Evolutionary conservation across 768 basidiomycete genomes (phyloP).

Genomic region (Hypsizygus marmoreus): DNA sequence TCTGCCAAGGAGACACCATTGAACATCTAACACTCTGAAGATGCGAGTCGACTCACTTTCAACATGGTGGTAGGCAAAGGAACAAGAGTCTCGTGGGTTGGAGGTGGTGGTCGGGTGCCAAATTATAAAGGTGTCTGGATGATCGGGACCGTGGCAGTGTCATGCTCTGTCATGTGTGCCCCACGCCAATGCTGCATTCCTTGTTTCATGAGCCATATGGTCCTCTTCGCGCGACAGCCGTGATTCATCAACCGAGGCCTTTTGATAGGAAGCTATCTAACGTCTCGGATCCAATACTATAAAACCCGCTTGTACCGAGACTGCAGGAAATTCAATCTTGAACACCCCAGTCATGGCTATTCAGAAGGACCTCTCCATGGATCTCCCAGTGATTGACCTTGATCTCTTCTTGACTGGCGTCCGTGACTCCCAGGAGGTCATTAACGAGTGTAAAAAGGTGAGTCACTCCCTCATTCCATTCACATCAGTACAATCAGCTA

Average conservation of each 20-base stretch:
- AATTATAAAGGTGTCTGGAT: constrained; percentile 14
- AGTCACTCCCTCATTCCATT: constrained; percentile 2
- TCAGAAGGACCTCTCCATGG: constrained; percentile 39
- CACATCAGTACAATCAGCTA: constrained; percentile 4
- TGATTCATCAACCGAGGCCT: not conserved
- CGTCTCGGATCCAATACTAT: not conserved
- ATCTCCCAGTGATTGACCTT: constrained; percentile 77
- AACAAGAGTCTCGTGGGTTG: constrained; percentile 29
- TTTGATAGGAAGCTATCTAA: not conserved
- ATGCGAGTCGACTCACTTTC: constrained; percentile 33
- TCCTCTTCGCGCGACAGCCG: constrained; percentile 5
- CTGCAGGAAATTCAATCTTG: not conserved
- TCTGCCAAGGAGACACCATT: constrained; percentile 49
- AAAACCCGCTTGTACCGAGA: not conserved
- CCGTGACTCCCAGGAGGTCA: constrained; percentile 45
- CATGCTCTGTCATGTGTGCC: constrained; percentile 12
- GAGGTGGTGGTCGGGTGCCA: constrained; percentile 30
- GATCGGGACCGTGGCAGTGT: constrained; percentile 17
- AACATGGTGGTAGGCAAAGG: constrained; percentile 41
- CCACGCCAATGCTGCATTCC: constrained; percentile 7
- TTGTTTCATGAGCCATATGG: constrained; percentile 10
- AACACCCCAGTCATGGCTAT: constrained; percentile 29
- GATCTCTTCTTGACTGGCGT: constrained; percentile 63
- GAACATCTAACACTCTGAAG: constrained; percentile 5
- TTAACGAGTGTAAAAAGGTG: constrained; percentile 70